Conservation (phyloP, 1,284 basidiomycete species). For the Quambalaria eucalypti region DNA sequence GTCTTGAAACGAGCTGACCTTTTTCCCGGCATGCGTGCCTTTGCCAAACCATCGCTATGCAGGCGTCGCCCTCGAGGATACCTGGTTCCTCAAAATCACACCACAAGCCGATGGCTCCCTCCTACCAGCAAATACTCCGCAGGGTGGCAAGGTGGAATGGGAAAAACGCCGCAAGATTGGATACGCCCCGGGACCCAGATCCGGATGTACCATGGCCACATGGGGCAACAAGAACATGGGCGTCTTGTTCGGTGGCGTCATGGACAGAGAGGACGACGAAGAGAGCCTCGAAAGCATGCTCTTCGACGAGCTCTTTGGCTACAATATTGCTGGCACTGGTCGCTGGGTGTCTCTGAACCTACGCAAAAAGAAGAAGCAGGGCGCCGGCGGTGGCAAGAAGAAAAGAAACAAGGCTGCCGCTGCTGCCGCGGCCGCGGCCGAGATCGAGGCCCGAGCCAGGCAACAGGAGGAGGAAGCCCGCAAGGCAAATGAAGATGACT, state of each 20-base stretch:
- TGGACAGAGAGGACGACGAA: constrained; percentile 77
- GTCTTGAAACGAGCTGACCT: no score
- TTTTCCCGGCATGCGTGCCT: no score
- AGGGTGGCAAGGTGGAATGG: constrained; percentile 58
- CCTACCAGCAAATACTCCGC: background rate
- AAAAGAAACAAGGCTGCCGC: constrained; percentile 19
- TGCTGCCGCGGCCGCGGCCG: constrained; percentile 6
- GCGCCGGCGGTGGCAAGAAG: constrained; percentile 38
- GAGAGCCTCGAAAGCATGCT: constrained; percentile 61
- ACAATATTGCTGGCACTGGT: constrained; percentile 68
- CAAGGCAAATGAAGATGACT: constrained; percentile 24
- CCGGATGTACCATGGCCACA: constrained; percentile 73
- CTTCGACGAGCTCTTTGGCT: constrained; percentile 53
- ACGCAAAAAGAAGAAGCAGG: constrained; percentile 53
- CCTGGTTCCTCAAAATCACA: constrained; percentile 68
- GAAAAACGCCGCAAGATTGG: constrained; percentile 71
- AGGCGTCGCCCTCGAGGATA: constrained; percentile 80
- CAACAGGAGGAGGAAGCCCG: constrained; percentile 42
- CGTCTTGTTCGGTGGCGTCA: constrained; percentile 81
- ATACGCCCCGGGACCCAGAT: constrained; percentile 52
- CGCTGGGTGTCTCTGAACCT: constrained; percentile 71
- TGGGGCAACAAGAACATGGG: constrained; percentile 63
- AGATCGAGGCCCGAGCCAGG: constrained; percentile 3
- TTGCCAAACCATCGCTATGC: no score
- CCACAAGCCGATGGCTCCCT: constrained; percentile 26